Evolutionary conservation across 768 basidiomycete genomes (phyloP).

Genomic region (Leccinum disarticulatum): DNA sequence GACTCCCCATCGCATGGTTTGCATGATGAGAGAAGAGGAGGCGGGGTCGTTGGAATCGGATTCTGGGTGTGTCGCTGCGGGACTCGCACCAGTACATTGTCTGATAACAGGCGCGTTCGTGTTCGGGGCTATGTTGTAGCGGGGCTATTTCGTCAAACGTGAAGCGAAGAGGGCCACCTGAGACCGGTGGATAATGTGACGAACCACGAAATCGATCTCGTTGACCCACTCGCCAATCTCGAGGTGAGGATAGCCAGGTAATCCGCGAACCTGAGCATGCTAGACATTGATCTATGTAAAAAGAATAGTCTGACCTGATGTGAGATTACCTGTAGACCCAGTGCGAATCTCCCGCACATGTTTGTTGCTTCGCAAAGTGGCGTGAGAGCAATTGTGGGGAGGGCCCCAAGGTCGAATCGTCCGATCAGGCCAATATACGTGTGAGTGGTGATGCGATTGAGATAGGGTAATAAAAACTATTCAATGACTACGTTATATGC

Average conservation of each 20-base stretch:
- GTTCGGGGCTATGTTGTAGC: conserved; percentile 86
- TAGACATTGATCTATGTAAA: conserved; percentile 4
- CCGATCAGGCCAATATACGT: neutral
- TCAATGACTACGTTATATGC: conserved; percentile 17
- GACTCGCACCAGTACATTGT: conserved; percentile 33
- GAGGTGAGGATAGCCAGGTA: conserved; percentile 45
- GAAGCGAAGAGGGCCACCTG: neutral
- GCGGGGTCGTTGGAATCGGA: conserved; percentile 2
- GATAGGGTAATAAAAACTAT: conserved; percentile 9
- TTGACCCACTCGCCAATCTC: conserved; percentile 60
- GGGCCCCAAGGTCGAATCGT: no score
- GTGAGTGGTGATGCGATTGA: conserved; percentile 30
- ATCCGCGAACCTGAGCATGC: conserved; percentile 26
- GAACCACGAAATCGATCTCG: conserved; percentile 52
- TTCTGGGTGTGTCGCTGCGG: neutral
- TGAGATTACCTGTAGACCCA: conserved; percentile 42
- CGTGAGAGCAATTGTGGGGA: neutral
- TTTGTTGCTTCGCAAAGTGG: neutral
- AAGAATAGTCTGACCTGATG: neutral
- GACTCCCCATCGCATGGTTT: conserved; percentile 91
- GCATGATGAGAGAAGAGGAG: conserved; percentile 49
- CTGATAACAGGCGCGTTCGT: conserved; percentile 73
- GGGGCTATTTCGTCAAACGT: conserved; percentile 29
- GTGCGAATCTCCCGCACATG: conserved; percentile 69
- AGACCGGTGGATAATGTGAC: conserved; percentile 15